These are phyloP conservation scores for Quercus berberidifolia DNA, from an alignment of 306 rosid genomes.

Conservation along the genomic window DNA sequence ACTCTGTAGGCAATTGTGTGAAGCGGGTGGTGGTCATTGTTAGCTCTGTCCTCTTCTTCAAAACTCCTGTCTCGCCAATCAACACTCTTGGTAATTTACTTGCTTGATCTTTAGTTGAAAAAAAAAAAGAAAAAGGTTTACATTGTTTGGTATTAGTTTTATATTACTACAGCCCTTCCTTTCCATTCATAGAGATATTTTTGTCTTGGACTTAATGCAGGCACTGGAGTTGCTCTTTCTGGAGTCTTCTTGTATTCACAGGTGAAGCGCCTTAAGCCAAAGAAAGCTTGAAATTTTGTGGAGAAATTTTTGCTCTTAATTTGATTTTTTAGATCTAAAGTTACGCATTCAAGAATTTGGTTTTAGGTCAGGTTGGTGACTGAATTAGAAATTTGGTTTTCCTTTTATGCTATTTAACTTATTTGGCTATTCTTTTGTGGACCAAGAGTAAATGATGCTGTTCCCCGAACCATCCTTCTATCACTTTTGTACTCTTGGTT, in stretches of 20 bases:
- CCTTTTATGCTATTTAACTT: background rate
- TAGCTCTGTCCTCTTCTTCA: conserved; percentile 93
- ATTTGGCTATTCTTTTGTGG: conserved; percentile 11
- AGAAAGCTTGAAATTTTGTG: conserved; percentile 46
- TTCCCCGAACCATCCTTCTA: conserved; percentile 4
- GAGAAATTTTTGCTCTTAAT: conserved; percentile 33
- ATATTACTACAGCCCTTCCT: background rate
- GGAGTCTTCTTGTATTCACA: conserved; percentile 95
- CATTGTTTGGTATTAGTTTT: conserved; percentile 5
- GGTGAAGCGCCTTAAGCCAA: conserved; percentile 73
- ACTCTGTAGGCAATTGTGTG: conserved; percentile 88
- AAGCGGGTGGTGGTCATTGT: conserved; percentile 93
- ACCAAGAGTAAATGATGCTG: conserved; percentile 19
- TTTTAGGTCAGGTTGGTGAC: conserved; percentile 39
- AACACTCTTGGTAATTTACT: conserved; percentile 68
- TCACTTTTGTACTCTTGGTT: background rate
- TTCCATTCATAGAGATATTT: conserved; percentile 1
- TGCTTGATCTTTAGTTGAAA: conserved; percentile 13
- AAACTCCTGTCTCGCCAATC: conserved; percentile 74
- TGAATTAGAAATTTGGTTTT: conserved; percentile 8
- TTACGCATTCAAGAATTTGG: conserved; percentile 28
- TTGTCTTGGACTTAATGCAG: conserved; percentile 36
- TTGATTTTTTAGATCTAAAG: conserved; percentile 1
- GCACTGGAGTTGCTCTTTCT: conserved; percentile 84
- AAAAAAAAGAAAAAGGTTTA: background rate